phyloP scores from a whole-genome alignment of 306 rosid genomes.

The Crotalaria pallida region DNA sequence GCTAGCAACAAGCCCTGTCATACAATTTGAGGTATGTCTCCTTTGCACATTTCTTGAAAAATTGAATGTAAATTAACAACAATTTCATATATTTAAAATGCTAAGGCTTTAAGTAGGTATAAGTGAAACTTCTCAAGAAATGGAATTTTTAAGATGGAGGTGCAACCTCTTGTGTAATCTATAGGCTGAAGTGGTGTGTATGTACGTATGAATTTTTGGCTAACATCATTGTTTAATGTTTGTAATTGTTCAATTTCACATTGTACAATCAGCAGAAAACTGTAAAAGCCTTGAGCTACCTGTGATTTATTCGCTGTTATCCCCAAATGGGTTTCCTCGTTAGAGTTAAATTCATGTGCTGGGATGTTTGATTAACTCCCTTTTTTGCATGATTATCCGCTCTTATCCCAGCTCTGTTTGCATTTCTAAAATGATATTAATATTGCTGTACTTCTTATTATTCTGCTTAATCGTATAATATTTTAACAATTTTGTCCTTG shows the following conservation, averaged over 20 bases:
- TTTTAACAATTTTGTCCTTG: conserved; percentile 25
- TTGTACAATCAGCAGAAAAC: background rate
- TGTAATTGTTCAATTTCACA: background rate
- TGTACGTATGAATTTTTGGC: background rate
- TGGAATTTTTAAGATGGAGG: conserved; percentile 11
- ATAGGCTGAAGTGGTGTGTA: background rate
- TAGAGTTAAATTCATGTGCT: background rate
- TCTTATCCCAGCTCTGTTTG: conserved; percentile 2
- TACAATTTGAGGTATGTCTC: conserved; percentile 79
- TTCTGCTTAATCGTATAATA: background rate
- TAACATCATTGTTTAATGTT: background rate
- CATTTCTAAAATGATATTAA: background rate
- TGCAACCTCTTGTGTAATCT: conserved; percentile 2
- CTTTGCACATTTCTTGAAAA: conserved; percentile 2
- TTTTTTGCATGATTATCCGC: background rate
- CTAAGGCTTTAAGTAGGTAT: background rate
- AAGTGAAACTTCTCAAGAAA: conserved; percentile 4
- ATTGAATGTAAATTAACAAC: background rate
- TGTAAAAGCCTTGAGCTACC: background rate
- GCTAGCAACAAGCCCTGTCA: conserved; percentile 66
- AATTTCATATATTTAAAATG: conserved; percentile 9
- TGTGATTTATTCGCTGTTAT: background rate
- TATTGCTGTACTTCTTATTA: conserved; percentile 4
- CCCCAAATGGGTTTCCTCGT: background rate
- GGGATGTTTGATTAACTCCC: conserved; percentile 11